Conservation (phyloP, 768 basidiomycete species). For the Pulveroboletus sp. region DNA sequence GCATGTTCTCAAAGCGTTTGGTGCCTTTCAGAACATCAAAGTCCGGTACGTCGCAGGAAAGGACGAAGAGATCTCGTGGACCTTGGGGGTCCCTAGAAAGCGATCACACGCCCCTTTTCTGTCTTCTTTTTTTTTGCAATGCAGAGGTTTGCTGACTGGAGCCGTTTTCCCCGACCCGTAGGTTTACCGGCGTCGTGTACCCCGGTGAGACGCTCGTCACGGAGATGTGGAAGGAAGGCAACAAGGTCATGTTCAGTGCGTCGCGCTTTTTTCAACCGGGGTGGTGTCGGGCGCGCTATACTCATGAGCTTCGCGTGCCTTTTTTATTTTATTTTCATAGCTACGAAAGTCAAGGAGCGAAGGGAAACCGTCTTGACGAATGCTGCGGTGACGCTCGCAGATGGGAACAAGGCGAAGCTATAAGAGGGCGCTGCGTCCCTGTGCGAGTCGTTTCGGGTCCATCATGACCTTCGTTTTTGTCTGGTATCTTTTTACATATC, state of each 20-base stretch:
- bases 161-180: constrained; percentile 19
- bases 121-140: too few species aligned
- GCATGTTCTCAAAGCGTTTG: constrained; percentile 85
- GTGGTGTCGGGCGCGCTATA: background rate
- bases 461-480: too few species aligned
- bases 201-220: constrained; percentile 95
- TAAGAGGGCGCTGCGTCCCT: constrained; percentile 23
- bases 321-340: constrained; percentile 34
- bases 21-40: constrained; percentile 89
- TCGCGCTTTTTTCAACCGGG: constrained; percentile 9
- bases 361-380: constrained; percentile 64
- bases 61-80: background rate
- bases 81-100: background rate
- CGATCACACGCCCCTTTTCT: too few species aligned
- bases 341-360: constrained; percentile 85
- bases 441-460: too few species aligned
- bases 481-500: too few species aligned
- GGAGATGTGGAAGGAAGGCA: constrained; percentile 96
- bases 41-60: constrained; percentile 55
- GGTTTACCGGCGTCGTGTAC: constrained; percentile 87
- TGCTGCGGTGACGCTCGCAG: constrained; percentile 73
- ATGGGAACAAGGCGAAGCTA: constrained; percentile 55
- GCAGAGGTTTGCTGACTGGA: background rate
- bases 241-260: constrained; percentile 88
- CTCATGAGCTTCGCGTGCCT: background rate